Evolutionary conservation across 164 flowering plant species (phyloP).

Genomic region (Magnolia changhungtana): DNA sequence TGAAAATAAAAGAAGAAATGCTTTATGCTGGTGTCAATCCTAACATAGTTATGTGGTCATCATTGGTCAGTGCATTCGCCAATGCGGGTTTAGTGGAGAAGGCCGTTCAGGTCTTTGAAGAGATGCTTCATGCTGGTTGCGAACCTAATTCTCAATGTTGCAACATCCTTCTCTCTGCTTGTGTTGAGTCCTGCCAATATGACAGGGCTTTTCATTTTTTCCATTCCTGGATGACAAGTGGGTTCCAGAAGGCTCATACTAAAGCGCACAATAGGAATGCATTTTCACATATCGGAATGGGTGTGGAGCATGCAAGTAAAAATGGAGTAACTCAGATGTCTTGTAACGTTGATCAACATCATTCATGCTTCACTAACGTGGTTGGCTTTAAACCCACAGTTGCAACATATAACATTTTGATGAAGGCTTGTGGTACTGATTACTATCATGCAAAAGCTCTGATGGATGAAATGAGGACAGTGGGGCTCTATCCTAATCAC

Average conservation of each 20-base stretch:
- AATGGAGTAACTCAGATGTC: slow-evolving; percentile 13
- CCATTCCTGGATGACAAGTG: slow-evolving; percentile 53
- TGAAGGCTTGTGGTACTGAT: slow-evolving; percentile 93
- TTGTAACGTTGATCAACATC: slow-evolving; percentile 21
- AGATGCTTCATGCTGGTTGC: slow-evolving; percentile 76
- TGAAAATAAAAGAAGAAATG: slow-evolving; percentile 82
- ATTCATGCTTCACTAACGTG: slow-evolving; percentile 28
- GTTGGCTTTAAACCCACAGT: slow-evolving; percentile 63
- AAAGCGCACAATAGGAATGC: slow-evolving; percentile 9
- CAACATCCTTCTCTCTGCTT: slow-evolving; percentile 80
- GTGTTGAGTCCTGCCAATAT: slow-evolving; percentile 81
- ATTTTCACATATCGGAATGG: slow-evolving; percentile 5
- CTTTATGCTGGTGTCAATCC: slow-evolving; percentile 69
- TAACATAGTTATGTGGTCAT: slow-evolving; percentile 78
- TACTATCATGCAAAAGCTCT: slow-evolving; percentile 59
- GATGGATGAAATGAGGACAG: slow-evolving; percentile 72
- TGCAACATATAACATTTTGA: slow-evolving; percentile 76
- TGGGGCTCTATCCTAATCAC: slow-evolving; percentile 73
- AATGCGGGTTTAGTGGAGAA: slow-evolving; percentile 78
- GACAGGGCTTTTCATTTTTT: slow-evolving; percentile 88
- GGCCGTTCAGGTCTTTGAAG: slow-evolving; percentile 66
- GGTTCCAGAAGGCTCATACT: slow-evolving; percentile 16
- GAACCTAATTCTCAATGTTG: slow-evolving; percentile 79
- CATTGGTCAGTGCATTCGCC: slow-evolving; percentile 89
- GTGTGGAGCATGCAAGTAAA: slow-evolving; percentile 10